Evolutionary conservation across 257 asterid species (phyloP), one percentile per base, ranked within the genome.

Genomic region (Nicotiana sylvestris): DNA sequence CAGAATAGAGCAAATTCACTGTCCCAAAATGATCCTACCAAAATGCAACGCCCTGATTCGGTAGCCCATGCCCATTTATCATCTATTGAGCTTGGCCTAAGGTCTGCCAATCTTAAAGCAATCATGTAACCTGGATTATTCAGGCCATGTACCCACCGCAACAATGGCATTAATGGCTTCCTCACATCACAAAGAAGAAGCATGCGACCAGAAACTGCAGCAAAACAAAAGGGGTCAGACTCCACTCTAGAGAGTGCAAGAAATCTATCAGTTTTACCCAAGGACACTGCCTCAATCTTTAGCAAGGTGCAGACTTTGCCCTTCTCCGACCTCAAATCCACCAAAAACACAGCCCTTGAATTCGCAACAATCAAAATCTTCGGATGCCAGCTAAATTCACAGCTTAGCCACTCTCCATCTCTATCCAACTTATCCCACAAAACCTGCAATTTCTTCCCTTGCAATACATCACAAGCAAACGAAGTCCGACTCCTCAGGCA

Each of bases 21-120:
- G 76, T 89, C 93, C 97, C 94, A 94, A 87, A 95, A 92, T 1
- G 99, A 95, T 85, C 99, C 99, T 74, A 95, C 78, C 65, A 95
- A 76, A 86, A 94, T 87, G 85, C 98, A 88, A 82, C 88, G 85
- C 55, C 99, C 97, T n/a, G 95, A 87, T 70, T 92, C 90, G 29
- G 95, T 87, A 76, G 96, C 96, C 89, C 81, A 87, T 66, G 80
- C 83, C 78, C 89, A 90, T 76, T 74, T 87, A 21, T 86, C 85
- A 67, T 90, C 87, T 81, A 84, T 83, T 10, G 83, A 77, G 81
- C 85, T 85, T 56, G 88, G 87, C 87, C 97, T 91, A 82, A 94
- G 85, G 51, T 91, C 92, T 1, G 97, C 88, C 89, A 95, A 89
- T 76, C 86, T 81, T 78, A 88, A 84, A 35, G 90, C 90, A 57